Percentiles rank a stretch among this genome's conserved stretches.
Evolutionary conservation across 2,329 filamentous ascomycete species (phyloP).

Genomic region (Cladosporium velox): DNA sequence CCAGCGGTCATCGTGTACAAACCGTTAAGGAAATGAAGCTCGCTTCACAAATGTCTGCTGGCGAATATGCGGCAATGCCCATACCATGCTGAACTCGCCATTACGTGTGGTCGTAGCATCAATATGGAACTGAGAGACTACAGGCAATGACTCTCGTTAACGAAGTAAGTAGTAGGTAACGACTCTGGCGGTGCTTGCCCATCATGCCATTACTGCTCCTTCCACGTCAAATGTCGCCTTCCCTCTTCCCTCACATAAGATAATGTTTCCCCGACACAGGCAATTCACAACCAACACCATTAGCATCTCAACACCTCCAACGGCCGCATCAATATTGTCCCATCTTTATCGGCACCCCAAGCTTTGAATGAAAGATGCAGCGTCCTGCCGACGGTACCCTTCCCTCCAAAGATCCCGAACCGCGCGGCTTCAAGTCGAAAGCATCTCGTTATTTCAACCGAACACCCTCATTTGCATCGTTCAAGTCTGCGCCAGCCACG

Average conservation of each 20-base stretch:
- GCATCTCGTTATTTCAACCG: conserved; percentile 17
- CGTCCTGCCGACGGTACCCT: conserved; percentile 1
- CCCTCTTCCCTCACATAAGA: neutral
- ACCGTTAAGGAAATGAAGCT: neutral
- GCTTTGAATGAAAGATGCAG: conserved; percentile 17
- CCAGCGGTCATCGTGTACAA: neutral
- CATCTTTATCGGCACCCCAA: conserved; percentile 9
- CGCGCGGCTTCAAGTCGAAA: conserved; percentile 15
- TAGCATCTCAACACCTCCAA: neutral
- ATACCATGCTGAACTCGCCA: neutral
- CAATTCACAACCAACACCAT: neutral
- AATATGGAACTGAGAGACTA: neutral
- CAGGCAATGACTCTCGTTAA: neutral
- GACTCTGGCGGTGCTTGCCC: neutral
- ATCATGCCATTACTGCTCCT: neutral
- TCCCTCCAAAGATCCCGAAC: conserved; percentile 3
- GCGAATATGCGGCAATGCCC: neutral
- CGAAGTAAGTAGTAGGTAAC: neutral
- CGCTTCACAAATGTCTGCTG: neutral
- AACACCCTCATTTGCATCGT: conserved; percentile 16
- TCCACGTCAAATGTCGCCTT: neutral
- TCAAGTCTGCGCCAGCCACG: conserved; percentile 9
- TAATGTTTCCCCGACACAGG: neutral
- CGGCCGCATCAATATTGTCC: neutral
- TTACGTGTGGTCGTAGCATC: neutral